Evolutionary conservation across 75 land plant species (phyloP), one percentile per base, ranked within the genome.

Genomic region (Picea sitchensis): DNA sequence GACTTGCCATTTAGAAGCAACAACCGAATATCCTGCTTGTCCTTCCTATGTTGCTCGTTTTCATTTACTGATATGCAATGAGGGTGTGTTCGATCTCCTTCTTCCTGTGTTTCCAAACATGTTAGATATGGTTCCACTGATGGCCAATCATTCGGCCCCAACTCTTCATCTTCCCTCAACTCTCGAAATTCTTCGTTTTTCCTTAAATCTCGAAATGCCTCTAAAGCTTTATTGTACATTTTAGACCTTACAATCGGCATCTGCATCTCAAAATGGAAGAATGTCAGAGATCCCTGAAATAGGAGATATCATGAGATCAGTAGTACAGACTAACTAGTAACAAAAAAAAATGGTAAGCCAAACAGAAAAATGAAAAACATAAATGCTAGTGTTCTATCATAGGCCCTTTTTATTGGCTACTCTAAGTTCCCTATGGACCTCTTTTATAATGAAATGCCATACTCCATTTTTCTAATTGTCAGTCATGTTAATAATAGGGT

Each of bases 61-160:
- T 84, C 90, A 77, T 64, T 78, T 65, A 82, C 82, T 26, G 80
- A 32, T 73, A 76, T 32, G 75, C 34, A 75, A 82, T 95, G 91
- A 63, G 90, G 91, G 82, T 91, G 95, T 2, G 61, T 74, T 17
- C 59, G 82, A 2, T 58, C 86, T 69, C 81, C 91, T 23, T 87
- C 91, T 32, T 90, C 90, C 74, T 83, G n/a, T 58, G 89, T 58
- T 77, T 80, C 75, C 79, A 97, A 86, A 80, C 96, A 87, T 73
- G 85, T 83, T 23, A 95, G 92, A 79, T 87, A 90, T 51, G 1
- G 76, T 81, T 86, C 34, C 2, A 97, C 92, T 21, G 94, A 93
- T 14, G 82, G 85, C 99, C 99, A 95, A 76, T 95, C 99, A 79
- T 91, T 89, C 68, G 99, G 99, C 34, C 99, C 99, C 6, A 97